A percentile compares a stretch with the other conserved stretches of the same genome.
Conservation (phyloP, 2,329 filamentous ascomycete genomes). For the Myriosclerotinia scirpicola region DNA sequence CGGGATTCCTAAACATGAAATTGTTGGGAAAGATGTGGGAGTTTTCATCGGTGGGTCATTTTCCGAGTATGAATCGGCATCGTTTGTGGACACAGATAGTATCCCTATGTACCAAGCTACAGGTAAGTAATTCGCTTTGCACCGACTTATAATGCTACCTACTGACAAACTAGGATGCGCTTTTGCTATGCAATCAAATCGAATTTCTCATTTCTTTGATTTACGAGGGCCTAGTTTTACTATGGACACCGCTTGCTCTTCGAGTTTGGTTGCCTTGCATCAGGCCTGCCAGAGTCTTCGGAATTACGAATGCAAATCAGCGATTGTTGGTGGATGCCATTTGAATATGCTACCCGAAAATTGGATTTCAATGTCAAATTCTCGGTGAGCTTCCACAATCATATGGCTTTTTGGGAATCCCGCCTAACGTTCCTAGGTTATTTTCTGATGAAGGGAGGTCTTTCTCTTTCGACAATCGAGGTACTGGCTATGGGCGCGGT, state of each 20-base stretch:
- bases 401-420: neutral
- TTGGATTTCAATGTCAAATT: conserved; percentile 37
- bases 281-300: conserved; percentile 46
- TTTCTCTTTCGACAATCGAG: conserved; percentile 56
- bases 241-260: conserved; percentile 51
- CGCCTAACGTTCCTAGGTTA: conserved; percentile 49
- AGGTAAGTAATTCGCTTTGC: conserved; percentile 37
- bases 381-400: conserved; percentile 28
- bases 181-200: conserved; percentile 46
- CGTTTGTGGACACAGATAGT: conserved; percentile 48
- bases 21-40: conserved; percentile 30
- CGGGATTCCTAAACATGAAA: conserved; percentile 27
- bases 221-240: conserved; percentile 46
- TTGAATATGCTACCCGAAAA: conserved; percentile 29
- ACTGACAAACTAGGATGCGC: conserved; percentile 31
- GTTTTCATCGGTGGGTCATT: conserved; percentile 30
- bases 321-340: conserved; percentile 38
- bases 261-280: conserved; percentile 46
- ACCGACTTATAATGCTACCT: neutral
- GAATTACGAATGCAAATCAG: conserved; percentile 41
- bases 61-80: conserved; percentile 22
- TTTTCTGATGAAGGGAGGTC: conserved; percentile 37
- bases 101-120: conserved; percentile 54
- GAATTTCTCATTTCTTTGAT: conserved; percentile 46
- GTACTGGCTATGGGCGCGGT: conserved; percentile 63